Base-by-base conservation (phyloP, 2,329 filamentous ascomycete species). In the Chaetomiaceae sp. region DNA sequence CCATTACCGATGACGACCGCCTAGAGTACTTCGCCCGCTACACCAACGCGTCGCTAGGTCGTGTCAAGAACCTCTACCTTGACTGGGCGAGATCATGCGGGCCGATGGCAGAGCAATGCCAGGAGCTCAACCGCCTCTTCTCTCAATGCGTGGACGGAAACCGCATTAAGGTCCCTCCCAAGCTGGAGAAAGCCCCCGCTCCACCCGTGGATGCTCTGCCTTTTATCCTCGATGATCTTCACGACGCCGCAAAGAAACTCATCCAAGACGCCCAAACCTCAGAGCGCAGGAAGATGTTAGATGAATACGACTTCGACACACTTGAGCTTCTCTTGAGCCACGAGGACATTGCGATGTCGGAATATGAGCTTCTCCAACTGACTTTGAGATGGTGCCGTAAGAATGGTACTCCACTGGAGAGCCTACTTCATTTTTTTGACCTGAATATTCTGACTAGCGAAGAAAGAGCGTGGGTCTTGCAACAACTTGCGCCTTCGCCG, bases 101-200 rank as follows among this genome's bases (percentile, higher is more conserved):
- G 9, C 54, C 71, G 6, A 67, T 73, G 65, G 68, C 66, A 25
- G 44, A 64, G 8, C 58, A 73, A 54, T 73, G 71, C 51, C 69
- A 73, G 54, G 66, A 73, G 49, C 60, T 73, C 27, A 73, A 73
- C 53, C 63, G 70, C 4, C 59, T 73, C 3, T 72, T 72, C 52
- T 73, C 71, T 4, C 65, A 66, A 48, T 71, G 70, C 47, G 71
- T 73, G 7, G 71, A 73, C 53, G 71, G 70, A 0, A 72, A 73
- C 48, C 61, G 64, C 8, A 70, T 73, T 48, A 66, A 61, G 43
- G 58, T 73, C 27, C 70, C 71, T 1, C 51, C 58, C 18, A 62
- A 64, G 23, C 63, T 73, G 0, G 60, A 68, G 42, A 60, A 65
- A 25, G 59, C 65, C 14, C 68, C 68, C 2, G 49, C 59, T 18